Evolutionary conservation across 2,329 filamentous ascomycete species (phyloP).

Genomic region (Phyllosticta paracitricarpa): DNA sequence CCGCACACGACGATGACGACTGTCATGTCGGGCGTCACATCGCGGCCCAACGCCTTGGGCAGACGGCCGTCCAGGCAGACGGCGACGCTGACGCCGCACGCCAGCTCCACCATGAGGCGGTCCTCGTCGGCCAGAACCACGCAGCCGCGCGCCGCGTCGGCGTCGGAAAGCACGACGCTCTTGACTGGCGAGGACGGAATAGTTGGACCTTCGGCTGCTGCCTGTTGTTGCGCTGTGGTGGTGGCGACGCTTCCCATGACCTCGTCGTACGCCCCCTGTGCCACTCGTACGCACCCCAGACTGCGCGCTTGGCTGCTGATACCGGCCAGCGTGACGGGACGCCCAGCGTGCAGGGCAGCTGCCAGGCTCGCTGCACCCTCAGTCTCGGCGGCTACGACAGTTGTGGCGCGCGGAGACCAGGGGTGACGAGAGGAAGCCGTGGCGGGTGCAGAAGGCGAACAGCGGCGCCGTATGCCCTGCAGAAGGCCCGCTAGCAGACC

Average conservation of each 20-base stretch:
- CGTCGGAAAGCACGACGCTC: conserved; percentile 58
- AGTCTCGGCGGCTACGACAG: conserved; percentile 66
- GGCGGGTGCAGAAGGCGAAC: background rate
- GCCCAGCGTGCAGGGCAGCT: conserved; percentile 46
- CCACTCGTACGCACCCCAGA: conserved; percentile 64
- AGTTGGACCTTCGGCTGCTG: background rate
- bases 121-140: conserved; percentile 74
- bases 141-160: conserved; percentile 69
- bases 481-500: conserved; percentile 70
- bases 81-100: conserved; percentile 74
- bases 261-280: conserved; percentile 19
- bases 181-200: conserved; percentile 34
- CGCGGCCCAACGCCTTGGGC: conserved; percentile 87
- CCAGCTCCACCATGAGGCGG: conserved; percentile 67
- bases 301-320: conserved; percentile 70
- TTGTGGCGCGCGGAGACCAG: background rate
- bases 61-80: conserved; percentile 24
- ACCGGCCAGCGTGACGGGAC: conserved; percentile 50
- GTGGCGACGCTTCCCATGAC: background rate
- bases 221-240: background rate
- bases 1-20: conserved; percentile 86
- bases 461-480: conserved; percentile 49
- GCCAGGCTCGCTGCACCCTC: conserved; percentile 60
- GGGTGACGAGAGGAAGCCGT: background rate
- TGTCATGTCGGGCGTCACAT: conserved; percentile 66